Base-by-base conservation (phyloP, 1,284 basidiomycete genomes). In the Moesziomyces antarcticus region DNA sequence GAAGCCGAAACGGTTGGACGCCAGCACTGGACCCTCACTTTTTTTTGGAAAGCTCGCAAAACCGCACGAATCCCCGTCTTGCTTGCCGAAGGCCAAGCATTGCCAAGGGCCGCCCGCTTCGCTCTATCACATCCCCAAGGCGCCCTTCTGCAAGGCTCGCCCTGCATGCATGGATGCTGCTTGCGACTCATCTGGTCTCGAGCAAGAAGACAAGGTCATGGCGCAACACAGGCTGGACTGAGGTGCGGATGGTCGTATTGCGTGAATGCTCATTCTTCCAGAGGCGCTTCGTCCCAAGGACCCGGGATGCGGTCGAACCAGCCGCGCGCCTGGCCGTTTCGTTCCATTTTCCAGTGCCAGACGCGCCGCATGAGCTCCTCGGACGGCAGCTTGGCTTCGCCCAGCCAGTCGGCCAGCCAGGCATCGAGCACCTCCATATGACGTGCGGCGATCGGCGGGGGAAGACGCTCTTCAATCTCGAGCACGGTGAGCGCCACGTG, bases 291-390 rank as follows among this genome's bases (percentile, higher is more conserved):
- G 20, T 41, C 33, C 21, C 22, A n/a, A 4, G 33, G 50, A 14
- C 22, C 56, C 7, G 8, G 21, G 6, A 63, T 21, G 4, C 20
- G 24, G 18, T 73, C 59, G 21, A 73, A 73, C 70, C 70, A 73
- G 1, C 64, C 60, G 14, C 13, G 30, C 10, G 45, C 35, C 21
- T 49, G 48, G 2, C 64, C 70, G 22, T 73, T 73, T 10, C 70
- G 43, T 20, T 53, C 22, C 53, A 63, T 64, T 53, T 75, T 71
- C 61, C 73, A 70, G 40, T 35, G 58, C 61, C 62, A 74, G n/a
- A 43, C 40, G 4, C 57, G 35, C 47, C 55, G 62, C 68, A 72
- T 64, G 21, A 46, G 42, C 21, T 27, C n/a, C 3, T 64, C 50
- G 18, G 21, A 14, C 18, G 72, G 72, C 40, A 59, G 14, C 5